Conservation (phyloP, 2,329 filamentous ascomycete genomes). For the Ophidiomyces ophidiicola region DNA sequence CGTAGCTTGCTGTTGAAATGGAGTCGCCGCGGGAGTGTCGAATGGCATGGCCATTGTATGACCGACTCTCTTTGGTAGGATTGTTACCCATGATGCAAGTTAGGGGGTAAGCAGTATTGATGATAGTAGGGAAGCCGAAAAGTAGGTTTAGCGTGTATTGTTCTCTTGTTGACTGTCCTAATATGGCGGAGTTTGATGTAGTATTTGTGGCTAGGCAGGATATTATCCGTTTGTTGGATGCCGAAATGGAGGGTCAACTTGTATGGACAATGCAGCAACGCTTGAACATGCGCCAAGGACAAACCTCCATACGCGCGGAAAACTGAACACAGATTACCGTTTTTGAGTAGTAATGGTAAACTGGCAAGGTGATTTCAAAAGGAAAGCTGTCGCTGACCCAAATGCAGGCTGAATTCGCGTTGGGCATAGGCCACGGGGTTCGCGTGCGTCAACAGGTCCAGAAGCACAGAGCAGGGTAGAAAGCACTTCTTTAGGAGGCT, state of each 20-base stretch:
- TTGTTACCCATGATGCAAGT: constrained; percentile 34
- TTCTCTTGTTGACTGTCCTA: too few species aligned
- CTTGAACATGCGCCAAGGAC: not conserved
- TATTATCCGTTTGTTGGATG: too few species aligned
- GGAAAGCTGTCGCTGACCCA: too few species aligned
- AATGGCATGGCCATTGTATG: constrained; percentile 12
- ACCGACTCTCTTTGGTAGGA: constrained; percentile 36
- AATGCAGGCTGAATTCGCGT: too few species aligned
- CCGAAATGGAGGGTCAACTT: too few species aligned
- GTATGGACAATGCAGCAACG: not conserved
- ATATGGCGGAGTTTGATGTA: too few species aligned
- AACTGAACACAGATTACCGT: not conserved
- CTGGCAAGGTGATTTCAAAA: too few species aligned
- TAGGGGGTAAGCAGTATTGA: not conserved
- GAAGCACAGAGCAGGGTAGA: constrained; percentile 6
- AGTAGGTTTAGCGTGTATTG: not conserved
- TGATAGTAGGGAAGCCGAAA: not conserved
- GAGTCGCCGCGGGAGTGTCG: constrained; percentile 12
- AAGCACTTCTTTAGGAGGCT: not conserved
- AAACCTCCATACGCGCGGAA: constrained; percentile 4
- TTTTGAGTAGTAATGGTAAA: too few species aligned
- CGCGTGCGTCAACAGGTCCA: not conserved
- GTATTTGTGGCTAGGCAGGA: too few species aligned
- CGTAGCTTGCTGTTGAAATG: constrained; percentile 5
- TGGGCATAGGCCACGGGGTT: too few species aligned